Evolutionary conservation across 2,329 filamentous ascomycete genomes (phyloP).

Genomic region (Fusarium continuum): DNA sequence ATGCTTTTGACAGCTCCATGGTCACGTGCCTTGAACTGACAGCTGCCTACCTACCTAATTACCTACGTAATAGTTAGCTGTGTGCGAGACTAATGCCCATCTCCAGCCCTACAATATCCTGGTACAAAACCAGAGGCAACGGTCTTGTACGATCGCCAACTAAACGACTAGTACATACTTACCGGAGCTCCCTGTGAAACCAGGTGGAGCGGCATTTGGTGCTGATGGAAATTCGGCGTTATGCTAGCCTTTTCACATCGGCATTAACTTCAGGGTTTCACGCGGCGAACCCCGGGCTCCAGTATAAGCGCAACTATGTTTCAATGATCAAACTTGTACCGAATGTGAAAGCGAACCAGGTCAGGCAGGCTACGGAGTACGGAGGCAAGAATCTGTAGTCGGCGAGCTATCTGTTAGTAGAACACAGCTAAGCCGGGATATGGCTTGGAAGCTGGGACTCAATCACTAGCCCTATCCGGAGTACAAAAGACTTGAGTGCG

Average conservation of each 20-base stretch:
- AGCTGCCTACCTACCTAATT: too few relatives aligned
- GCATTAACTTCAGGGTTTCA: conserved; percentile 7
- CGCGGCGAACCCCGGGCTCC: conserved; percentile 26
- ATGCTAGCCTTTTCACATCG: conserved; percentile 16
- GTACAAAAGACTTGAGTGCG: neutral
- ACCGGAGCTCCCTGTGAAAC: conserved; percentile 5
- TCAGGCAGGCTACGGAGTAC: too few relatives aligned
- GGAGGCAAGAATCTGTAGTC: neutral
- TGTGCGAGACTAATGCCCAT: neutral
- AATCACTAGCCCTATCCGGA: conserved; percentile 15
- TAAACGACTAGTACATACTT: conserved; percentile 9
- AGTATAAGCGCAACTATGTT: conserved; percentile 5
- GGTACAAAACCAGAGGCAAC: neutral
- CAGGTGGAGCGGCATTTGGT: conserved; percentile 30
- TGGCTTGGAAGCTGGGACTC: conserved; percentile 10
- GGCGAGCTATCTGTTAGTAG: neutral
- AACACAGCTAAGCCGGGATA: neutral
- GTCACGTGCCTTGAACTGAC: too few relatives aligned
- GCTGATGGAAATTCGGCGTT: conserved; percentile 11
- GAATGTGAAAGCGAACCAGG: conserved; percentile 4
- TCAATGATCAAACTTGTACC: conserved; percentile 1
- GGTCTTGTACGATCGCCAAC: conserved; percentile 7
- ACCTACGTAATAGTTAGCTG: neutral
- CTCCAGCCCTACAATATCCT: conserved; percentile 27
- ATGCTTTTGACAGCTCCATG: conserved; percentile 4